Evolutionary conservation across 108 stramenopile species (phyloP).

Genomic region (Fistulifera pelliculosa): DNA sequence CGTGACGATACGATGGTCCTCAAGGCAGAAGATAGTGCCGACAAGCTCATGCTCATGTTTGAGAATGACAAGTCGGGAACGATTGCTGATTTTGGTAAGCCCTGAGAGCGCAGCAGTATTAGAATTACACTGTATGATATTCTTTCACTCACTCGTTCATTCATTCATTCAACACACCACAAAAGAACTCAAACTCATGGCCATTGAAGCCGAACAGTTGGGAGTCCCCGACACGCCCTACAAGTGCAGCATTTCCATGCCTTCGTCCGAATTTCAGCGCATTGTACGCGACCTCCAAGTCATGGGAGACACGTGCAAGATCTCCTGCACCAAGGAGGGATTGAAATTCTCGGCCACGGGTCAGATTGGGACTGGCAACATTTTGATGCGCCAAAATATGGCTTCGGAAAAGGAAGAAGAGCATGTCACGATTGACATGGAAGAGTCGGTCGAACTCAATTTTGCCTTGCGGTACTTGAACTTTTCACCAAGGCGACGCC

Average conservation of each 20-base stretch:
- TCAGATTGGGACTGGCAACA: slow-evolving; percentile 92
- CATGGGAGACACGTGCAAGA: slow-evolving; percentile 96
- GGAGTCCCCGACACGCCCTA: slow-evolving; percentile 99
- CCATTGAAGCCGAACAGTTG: slow-evolving; percentile 95
- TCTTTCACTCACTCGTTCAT: slow-evolving; percentile 2
- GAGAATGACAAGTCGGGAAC: slow-evolving; percentile 67
- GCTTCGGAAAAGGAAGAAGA: slow-evolving; percentile 92
- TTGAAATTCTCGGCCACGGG: slow-evolving; percentile 89
- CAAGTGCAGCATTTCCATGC: slow-evolving; percentile 95
- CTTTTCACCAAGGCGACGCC: slow-evolving; percentile 97
- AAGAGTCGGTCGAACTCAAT: slow-evolving; percentile 95
- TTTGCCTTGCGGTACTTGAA: slow-evolving; percentile 97
- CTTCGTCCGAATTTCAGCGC: slow-evolving; percentile 91
- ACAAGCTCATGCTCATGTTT: slow-evolving; percentile 89
- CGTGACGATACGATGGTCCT: slow-evolving; percentile 94
- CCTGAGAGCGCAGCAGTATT: neutral
- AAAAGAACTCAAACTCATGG: slow-evolving; percentile 96
- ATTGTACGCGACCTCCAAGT: slow-evolving; percentile 96
- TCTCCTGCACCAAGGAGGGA: slow-evolving; percentile 91
- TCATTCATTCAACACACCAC: too few species aligned
- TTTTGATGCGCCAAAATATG: slow-evolving; percentile 82
- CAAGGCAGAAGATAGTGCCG: slow-evolving; percentile 92
- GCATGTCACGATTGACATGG: slow-evolving; percentile 89
- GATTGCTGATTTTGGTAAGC: slow-evolving; percentile 95
- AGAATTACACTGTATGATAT: slow-evolving; percentile 2